phyloP scores from a whole-genome alignment of 805 yeast species.

The Myxozyma sirexii region DNA sequence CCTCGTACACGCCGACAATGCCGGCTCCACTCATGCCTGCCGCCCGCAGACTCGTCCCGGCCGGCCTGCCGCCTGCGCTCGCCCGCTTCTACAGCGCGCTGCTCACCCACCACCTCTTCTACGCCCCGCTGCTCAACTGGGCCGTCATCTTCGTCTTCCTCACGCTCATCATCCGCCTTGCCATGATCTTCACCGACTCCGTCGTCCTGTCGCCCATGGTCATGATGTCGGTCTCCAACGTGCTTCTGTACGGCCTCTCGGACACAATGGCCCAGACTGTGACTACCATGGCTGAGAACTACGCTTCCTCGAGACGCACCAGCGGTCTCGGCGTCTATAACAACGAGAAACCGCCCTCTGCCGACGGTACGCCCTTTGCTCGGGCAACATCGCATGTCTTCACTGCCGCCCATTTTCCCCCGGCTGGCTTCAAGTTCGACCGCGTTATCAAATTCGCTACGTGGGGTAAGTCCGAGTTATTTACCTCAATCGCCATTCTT shows the following conservation, averaged over 20 bases:
- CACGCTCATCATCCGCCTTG: conserved; percentile 41
- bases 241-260: conserved; percentile 84
- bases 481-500: neutral
- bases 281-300: conserved; percentile 44
- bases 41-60: conserved; percentile 6
- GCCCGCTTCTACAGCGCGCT: conserved; percentile 18
- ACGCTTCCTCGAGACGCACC: conserved; percentile 29
- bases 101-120: conserved; percentile 25
- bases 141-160: conserved; percentile 41
- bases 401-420: conserved; percentile 21
- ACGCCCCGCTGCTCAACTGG: conserved; percentile 44
- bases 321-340: conserved; percentile 16
- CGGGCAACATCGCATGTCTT: conserved; percentile 27
- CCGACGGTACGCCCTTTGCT: conserved; percentile 32
- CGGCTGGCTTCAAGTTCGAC: conserved; percentile 25
- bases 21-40: conserved; percentile 22
- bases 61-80: conserved; percentile 23
- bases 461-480: conserved; percentile 59
- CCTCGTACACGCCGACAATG: conserved; percentile 26
- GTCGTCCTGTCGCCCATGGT: conserved; percentile 67
- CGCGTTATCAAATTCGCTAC: conserved; percentile 59
- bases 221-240: conserved; percentile 80
- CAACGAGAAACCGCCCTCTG: conserved; percentile 26
- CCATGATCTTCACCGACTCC: conserved; percentile 39
- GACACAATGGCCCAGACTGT: conserved; percentile 86